Base-by-base conservation (phyloP, 2,329 filamentous ascomycete genomes). In the Setomelanomma holmii region DNA sequence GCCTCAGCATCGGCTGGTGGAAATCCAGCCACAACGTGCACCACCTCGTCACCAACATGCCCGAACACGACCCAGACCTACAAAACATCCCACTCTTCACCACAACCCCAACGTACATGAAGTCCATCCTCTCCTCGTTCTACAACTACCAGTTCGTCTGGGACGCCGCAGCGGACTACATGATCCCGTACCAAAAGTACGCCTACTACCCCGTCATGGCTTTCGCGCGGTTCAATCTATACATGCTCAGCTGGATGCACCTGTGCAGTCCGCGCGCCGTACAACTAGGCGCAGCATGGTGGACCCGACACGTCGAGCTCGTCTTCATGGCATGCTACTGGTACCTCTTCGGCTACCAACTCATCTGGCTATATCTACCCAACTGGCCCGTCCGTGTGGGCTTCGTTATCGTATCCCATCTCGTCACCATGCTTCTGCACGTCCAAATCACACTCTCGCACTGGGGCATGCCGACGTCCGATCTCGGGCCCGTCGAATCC, bases 361-460 rank as follows among this genome's bases (percentile, higher is more conserved):
- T 96, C 23, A 64, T 96, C 47, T 96, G 93, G 78, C 81, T 82
- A 63, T 81, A 81, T 16, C 86, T 96, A 44, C 89, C 90, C 12
- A 85, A 83, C 58, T 85, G 84, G 74, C 84, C 83, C 75, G 84
- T 84, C 56, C 86, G 91, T 16, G 81, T 95, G 48, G 77, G 84
- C 41, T 96, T 91, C 72, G 79, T 96, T 66, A 79, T 96, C 72
- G 76, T 95, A 67, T 93, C 89, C 68, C 91, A 96, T 70, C 84
- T 91, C 68, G 82, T 91, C 21, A 90, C 90, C 5, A 89, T 90
- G 74, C 89, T 91, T 2, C 79, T 96, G 44, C 92, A 96, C 72
- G 84, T 93, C 10, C 92, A 96, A 73, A 96, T 96, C 71, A 96
- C 91, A 0, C 83, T 96, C 16, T 95, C 90, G 2, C 92, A 96